These are phyloP conservation scores for Mycena capillaripes DNA, from an alignment of 768 basidiomycete genomes.

Conservation along the genomic window DNA sequence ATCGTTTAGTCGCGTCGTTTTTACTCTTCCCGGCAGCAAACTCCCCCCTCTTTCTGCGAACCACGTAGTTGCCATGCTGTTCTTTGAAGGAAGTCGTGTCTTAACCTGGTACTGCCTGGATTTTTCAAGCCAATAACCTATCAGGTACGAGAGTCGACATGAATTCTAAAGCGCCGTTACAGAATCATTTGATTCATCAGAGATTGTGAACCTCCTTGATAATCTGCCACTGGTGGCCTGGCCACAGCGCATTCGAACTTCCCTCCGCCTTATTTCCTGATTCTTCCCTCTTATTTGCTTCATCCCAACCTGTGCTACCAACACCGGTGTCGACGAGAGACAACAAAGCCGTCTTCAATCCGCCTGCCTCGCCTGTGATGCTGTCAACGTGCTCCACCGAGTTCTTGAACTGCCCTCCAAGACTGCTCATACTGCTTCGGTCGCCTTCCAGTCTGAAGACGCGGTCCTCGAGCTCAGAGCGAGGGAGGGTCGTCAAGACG, in stretches of 20 bases:
- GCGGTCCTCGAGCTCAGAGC: conserved; percentile 42
- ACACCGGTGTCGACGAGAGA: conserved; percentile 23
- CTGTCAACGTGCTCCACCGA: conserved; percentile 32
- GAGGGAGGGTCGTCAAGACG: conserved; percentile 48
- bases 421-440: conserved; percentile 42
- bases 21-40: no score
- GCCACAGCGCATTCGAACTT: conserved; percentile 39
- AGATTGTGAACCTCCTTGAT: conserved; percentile 34
- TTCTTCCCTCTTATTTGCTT: conserved; percentile 2
- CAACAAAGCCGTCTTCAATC: conserved; percentile 13
- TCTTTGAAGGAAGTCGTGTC: no score
- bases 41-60: no score
- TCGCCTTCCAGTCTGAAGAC: conserved; percentile 55
- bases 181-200: not conserved
- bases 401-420: conserved; percentile 43
- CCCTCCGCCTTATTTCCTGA: conserved; percentile 36
- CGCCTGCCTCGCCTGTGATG: conserved; percentile 18
- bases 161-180: no score
- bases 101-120: no score
- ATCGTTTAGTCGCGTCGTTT: no score
- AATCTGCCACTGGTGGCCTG: conserved; percentile 38
- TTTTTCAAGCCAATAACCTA: no score
- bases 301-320: conserved; percentile 38
- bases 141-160: no score
- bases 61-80: no score